Base-by-base conservation (phyloP, 352 stramenopile species). In the Phytophthora fragariae region DNA sequence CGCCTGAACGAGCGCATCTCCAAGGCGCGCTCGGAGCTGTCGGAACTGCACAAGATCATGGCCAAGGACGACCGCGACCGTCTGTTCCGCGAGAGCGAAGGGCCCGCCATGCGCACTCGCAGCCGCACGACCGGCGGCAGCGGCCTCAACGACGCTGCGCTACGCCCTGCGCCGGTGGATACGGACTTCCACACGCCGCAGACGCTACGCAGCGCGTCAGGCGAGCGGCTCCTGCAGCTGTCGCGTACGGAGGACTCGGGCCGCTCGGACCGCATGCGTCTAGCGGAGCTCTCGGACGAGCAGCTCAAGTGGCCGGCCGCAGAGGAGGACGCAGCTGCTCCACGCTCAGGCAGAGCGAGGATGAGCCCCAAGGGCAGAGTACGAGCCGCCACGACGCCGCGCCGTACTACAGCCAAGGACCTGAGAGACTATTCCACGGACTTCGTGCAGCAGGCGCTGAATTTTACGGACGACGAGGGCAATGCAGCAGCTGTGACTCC, bases 261-360 rank as follows among this genome's bases (percentile, higher is more conserved):
- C 12, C 82, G 86, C 56, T 88, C 76, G 8, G 86, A 96, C 59
- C 88, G 89, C 49, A 95, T 96, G 89, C 62, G 76, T 19, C 68
- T 95, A 2, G 86, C 88, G 5, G 89, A 96, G 54, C 80, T 96
- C 19, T 93, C 85, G 62, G 82, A 93, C 58, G 82, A 91, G 54
- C 83, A 87, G 35, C 84, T 84, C 44, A 79, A 88, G 55, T 82
- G 84, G 57, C 58, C 84, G 2, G 72, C 71, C 2, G 63, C 73
- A 5, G 66, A 73, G 31, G 73, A 72, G 10, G 60, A 79, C 12
- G 24, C 49, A 19, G 57, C 37, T 29, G 55, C 27, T 55, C 24
- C 29, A 35, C 57, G 41, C 44, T 57, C 62, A 21, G 60, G 37
- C 3, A 65, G 59, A 68, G 57, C 33, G 21, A 66, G 65, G 53